Percentiles rank a stretch among this genome's conserved stretches.
phyloP scores from a whole-genome alignment of 495 filamentous ascomycete species.

The Penicillium coffeae region DNA sequence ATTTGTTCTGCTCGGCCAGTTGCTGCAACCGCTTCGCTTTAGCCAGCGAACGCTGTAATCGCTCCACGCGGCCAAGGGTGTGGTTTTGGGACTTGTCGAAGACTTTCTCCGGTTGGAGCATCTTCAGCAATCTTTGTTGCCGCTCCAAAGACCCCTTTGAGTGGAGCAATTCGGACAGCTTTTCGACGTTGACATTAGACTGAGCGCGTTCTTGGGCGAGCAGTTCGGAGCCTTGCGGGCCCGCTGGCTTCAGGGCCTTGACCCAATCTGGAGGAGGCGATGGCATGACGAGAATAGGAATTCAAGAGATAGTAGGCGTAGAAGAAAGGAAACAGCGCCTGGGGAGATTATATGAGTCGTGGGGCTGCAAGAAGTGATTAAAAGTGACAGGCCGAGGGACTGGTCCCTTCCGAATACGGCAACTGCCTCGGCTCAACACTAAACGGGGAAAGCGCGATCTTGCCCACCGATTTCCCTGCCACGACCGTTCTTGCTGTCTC shows the following conservation, averaged over 20 bases:
- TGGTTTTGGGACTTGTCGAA: slow-evolving; percentile 71
- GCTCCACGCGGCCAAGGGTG: slow-evolving; percentile 59
- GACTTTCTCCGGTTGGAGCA: slow-evolving; percentile 56
- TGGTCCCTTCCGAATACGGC: slow-evolving; percentile 14
- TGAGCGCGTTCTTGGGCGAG: slow-evolving; percentile 56
- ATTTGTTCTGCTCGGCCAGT: slow-evolving; percentile 56
- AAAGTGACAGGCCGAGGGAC: slow-evolving; percentile 15
- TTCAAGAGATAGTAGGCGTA: background rate
- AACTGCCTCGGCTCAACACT: slow-evolving; percentile 20
- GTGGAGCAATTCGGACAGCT: slow-evolving; percentile 58
- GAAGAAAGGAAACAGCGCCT: slow-evolving; percentile 11
- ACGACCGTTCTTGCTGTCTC: background rate
- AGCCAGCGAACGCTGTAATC: slow-evolving; percentile 58
- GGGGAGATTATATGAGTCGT: slow-evolving; percentile 14
- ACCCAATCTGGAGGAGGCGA: slow-evolving; percentile 59
- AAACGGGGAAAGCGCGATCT: slow-evolving; percentile 1
- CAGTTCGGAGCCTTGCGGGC: slow-evolving; percentile 58
- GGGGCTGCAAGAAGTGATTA: slow-evolving; percentile 2
- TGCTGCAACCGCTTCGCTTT: slow-evolving; percentile 63
- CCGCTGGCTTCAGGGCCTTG: slow-evolving; percentile 56
- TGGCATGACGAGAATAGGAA: slow-evolving; percentile 19
- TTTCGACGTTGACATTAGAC: slow-evolving; percentile 55
- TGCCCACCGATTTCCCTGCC: slow-evolving; percentile 8
- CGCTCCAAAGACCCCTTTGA: slow-evolving; percentile 52
- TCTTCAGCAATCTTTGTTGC: slow-evolving; percentile 48